Conservation (phyloP, 2,329 filamentous ascomycete genomes). For the Neopestalotiopsis sp. region DNA sequence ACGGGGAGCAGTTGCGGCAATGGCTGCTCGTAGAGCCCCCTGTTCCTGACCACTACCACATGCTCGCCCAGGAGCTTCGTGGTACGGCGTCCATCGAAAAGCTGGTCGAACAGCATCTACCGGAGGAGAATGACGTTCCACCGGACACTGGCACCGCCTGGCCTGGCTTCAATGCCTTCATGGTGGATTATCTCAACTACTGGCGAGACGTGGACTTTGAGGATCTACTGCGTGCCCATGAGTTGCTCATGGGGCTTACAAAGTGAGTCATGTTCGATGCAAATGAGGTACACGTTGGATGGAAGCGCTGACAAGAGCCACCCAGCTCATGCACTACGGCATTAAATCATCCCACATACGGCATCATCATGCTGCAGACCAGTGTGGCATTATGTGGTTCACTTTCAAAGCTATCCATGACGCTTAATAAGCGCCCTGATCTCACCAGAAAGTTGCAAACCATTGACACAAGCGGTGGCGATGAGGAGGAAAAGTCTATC, state of each 20-base stretch:
- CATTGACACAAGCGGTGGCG: conserved; percentile 65
- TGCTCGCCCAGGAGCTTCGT: conserved; percentile 72
- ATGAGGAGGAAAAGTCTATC: conserved; percentile 76
- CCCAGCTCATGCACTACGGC: conserved; percentile 81
- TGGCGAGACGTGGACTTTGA: conserved; percentile 81
- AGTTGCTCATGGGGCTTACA: conserved; percentile 74
- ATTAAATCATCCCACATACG: conserved; percentile 78
- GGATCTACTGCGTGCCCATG: conserved; percentile 77
- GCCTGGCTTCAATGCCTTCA: conserved; percentile 79
- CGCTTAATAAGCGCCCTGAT: conserved; percentile 80
- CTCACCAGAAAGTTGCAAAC: conserved; percentile 69
- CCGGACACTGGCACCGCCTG: conserved; percentile 72
- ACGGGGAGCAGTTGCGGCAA: conserved; percentile 69
- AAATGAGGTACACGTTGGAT: background rate
- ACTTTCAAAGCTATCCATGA: conserved; percentile 83
- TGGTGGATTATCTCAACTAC: conserved; percentile 81
- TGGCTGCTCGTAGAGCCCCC: conserved; percentile 79
- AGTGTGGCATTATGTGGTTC: conserved; percentile 83
- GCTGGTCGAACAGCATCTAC: conserved; percentile 68
- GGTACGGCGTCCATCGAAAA: conserved; percentile 61
- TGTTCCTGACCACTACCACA: conserved; percentile 69
- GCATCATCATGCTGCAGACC: conserved; percentile 81
- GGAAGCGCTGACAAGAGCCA: conserved; percentile 15
- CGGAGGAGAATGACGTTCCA: conserved; percentile 66
- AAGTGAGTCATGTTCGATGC: conserved; percentile 60